phyloP scores from a whole-genome alignment of 2,329 filamentous ascomycete species.

The Penicillium sp. region DNA sequence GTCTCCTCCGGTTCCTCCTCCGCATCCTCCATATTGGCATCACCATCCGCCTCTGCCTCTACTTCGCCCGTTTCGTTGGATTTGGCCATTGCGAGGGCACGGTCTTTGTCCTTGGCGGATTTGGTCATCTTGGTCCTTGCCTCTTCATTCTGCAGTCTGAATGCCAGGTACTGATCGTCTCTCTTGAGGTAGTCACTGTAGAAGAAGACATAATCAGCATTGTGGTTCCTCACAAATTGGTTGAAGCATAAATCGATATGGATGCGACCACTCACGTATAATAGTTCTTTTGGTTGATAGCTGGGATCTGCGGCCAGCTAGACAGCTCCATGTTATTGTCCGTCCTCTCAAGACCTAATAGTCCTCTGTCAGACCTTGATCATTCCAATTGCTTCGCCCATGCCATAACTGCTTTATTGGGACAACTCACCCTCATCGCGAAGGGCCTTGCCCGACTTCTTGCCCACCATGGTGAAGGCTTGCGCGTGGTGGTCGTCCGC shows the following conservation, averaged over 20 bases:
- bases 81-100: constrained; percentile 71
- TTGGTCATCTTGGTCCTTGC: constrained; percentile 77
- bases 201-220: constrained; percentile 12
- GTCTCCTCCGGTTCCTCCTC: constrained; percentile 56
- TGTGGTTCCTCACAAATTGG: not conserved
- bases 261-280: constrained; percentile 66
- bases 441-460: constrained; percentile 60
- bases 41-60: constrained; percentile 40
- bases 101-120: constrained; percentile 79
- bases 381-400: not conserved
- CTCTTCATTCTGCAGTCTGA: constrained; percentile 83
- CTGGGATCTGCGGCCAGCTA: constrained; percentile 84
- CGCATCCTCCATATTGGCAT: constrained; percentile 56
- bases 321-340: constrained; percentile 98
- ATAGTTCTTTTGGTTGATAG: constrained; percentile 99
- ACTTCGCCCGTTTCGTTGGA: constrained; percentile 59
- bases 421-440: constrained; percentile 52
- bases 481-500: not conserved
- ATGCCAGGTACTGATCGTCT: constrained; percentile 89
- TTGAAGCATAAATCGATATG: not conserved
- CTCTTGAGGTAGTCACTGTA: constrained; percentile 92
- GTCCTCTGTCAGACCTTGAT: constrained; percentile 8
- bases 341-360: constrained; percentile 80
- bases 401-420: not conserved
- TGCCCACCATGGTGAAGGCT: constrained; percentile 55